phyloP scores from a whole-genome alignment of 768 basidiomycete genomes.

The Pleurotus tuber-regium region DNA sequence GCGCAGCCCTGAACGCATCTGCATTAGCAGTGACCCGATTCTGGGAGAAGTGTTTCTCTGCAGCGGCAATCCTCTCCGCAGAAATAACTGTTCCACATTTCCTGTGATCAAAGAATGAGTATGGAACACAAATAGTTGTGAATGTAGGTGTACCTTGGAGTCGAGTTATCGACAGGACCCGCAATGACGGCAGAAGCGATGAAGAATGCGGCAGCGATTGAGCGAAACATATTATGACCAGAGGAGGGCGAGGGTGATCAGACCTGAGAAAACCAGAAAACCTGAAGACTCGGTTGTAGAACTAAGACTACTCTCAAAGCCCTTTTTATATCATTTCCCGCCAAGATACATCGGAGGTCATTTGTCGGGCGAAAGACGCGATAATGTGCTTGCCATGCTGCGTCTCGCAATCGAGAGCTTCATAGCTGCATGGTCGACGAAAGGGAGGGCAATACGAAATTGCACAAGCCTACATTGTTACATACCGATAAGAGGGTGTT shows the following conservation, averaged over 20 bases:
- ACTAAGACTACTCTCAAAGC: background rate
- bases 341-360: background rate
- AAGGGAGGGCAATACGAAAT: background rate
- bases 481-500: conserved; percentile 1
- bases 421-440: background rate
- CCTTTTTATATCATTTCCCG: background rate
- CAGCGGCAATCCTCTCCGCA: conserved; percentile 29
- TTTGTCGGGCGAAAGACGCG: no score
- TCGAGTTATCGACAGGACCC: conserved; percentile 18
- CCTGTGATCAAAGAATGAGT: conserved; percentile 18
- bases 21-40: conserved; percentile 30
- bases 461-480: conserved; percentile 1
- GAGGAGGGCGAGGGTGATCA: no score
- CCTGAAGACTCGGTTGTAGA: background rate
- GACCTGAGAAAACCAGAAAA: no score
- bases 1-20: background rate
- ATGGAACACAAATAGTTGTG: conserved; percentile 11
- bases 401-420: background rate
- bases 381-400: background rate
- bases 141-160: conserved; percentile 14
- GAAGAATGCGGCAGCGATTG: conserved; percentile 20
- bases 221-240: background rate
- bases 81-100: conserved; percentile 37
- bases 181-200: conserved; percentile 26
- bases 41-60: conserved; percentile 39